phyloP scores from a whole-genome alignment of 2,329 filamentous ascomycete genomes.

The Seiridium cupressi region DNA sequence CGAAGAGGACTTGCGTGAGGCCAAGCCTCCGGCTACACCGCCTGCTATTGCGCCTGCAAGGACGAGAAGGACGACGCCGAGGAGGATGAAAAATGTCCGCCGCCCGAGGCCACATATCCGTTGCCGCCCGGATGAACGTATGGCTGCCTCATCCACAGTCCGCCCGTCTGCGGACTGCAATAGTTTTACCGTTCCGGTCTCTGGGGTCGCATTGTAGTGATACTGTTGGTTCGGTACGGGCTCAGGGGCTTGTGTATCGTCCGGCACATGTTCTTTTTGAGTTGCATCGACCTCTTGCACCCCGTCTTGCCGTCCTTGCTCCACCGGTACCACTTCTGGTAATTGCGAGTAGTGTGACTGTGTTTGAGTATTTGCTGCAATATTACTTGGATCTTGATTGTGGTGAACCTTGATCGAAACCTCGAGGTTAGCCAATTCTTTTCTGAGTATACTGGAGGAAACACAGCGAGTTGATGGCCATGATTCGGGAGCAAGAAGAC shows the following conservation, averaged over 20 bases:
- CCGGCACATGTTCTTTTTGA: background rate
- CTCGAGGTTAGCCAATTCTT: too few relatives aligned
- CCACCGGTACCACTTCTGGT: background rate
- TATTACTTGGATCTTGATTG: background rate
- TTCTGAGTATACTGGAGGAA: too few relatives aligned
- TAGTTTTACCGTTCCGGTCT: background rate
- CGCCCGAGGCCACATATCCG: slow-evolving; percentile 15
- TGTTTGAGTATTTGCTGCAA: background rate
- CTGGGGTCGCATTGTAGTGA: background rate
- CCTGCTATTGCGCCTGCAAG: slow-evolving; percentile 16
- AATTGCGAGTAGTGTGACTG: background rate
- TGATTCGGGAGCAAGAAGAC: too few relatives aligned
- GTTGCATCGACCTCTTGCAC: background rate
- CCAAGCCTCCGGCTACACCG: slow-evolving; percentile 17
- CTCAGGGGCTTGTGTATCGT: too few relatives aligned
- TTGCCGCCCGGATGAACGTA: background rate
- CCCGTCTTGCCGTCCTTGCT: background rate
- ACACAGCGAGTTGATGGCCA: too few relatives aligned
- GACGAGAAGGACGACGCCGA: slow-evolving; percentile 10
- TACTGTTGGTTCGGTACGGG: too few relatives aligned
- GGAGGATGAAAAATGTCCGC: slow-evolving; percentile 14
- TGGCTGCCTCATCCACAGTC: background rate
- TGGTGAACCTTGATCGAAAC: background rate
- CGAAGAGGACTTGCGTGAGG: background rate
- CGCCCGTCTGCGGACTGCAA: background rate